Base-by-base conservation (phyloP, 805 yeast genomes). In the Isabelozyma gotoi region DNA sequence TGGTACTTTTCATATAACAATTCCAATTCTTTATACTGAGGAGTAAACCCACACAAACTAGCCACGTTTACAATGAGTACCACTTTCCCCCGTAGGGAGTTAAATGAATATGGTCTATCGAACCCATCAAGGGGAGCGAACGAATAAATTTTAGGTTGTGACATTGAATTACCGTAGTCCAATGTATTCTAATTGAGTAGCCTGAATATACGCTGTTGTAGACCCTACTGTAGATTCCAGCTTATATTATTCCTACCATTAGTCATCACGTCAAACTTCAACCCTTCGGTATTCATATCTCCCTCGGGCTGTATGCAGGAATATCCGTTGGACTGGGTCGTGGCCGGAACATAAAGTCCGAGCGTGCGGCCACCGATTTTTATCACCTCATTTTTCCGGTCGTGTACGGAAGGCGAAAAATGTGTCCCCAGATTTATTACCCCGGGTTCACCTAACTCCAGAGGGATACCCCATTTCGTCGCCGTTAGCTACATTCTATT, bases 31-130 rank as follows among this genome's bases (percentile, higher is more conserved):
- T 62, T 58, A 48, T 67, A 68, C 52, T 71, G 76, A 14, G 74
- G 73, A 10, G 76, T 63, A 58, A 63, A 71, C 11, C 76, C 76
- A 57, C 76, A 71, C 39, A 63, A 58, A 12, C 68, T 63, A 33
- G 78, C 77, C 24, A 71, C 75, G 47, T 73, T 73, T 34, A 73
- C 74, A 45, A 73, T 66, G 40, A 73, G 51, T 14, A 73, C 78
- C 24, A 72, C 77, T 53, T 73, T 73, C n/a, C 76, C 76, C 51
- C 69, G 64, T 48, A 73, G 60, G 33, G 65, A 58, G 17, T 56
- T 46, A 44, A 73, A 73, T 15, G 71, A 61, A 52, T 51, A 71
- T 15, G 62, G 58, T 37, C 66, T 56, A n/a, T 67, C 72, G 39
- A 67, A 63, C 45, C 63, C 60, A 53, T 74, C 74, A 36, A 52